Base-by-base conservation (phyloP, 1,284 basidiomycete genomes). In the Garcileccinum viscosum region DNA sequence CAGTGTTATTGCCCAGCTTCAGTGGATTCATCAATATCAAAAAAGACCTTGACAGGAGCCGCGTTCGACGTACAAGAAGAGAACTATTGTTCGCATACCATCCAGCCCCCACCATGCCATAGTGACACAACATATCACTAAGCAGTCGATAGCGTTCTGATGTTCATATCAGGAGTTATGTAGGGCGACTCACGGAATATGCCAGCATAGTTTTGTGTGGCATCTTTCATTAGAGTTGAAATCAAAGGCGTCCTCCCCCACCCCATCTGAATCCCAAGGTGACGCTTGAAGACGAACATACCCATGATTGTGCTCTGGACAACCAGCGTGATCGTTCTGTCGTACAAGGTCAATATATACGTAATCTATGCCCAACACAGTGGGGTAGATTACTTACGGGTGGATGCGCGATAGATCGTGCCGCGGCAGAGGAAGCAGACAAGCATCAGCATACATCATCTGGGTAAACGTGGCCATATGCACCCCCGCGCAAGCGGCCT, bases 141-240 rank as follows among this genome's bases (percentile, higher is more conserved):
- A 32, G 62, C 11, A 3, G 19, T 33, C n/a, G 5, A 42, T 56
- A 56, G 22, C 27, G 27, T 3, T 30, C 30, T 56, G 27, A 56
- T 14, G 38, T 58, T 42, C 27, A 15, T 44, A 27, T 9, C 24
- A 22, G 11, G 24, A 27, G 53, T 53, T 35, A 35, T 47, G 24
- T 8, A n/a, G 24, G 5, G 11, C 11, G 15, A 75, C 73, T 75
- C 69, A 75, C 76, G 5, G 40, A 69, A 69, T 27, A 72, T 7
- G 32, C 27, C 4, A 30, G 44, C 4, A 67, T 67, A 78, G 56
- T 67, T 68, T 27, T 61, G 62, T 8, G 69, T 24, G 7, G 76
- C 62, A 60, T 77, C 77, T 35, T 35, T 76, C n/a, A 67, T 22
- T 17, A 76, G 66, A 68, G 72, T 56, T 22, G 74, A 76, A 9